Evolutionary conservation across 495 filamentous ascomycete genomes (phyloP), one percentile per base, ranked within the genome.

Genomic region (Trichoderma erinaceum): DNA sequence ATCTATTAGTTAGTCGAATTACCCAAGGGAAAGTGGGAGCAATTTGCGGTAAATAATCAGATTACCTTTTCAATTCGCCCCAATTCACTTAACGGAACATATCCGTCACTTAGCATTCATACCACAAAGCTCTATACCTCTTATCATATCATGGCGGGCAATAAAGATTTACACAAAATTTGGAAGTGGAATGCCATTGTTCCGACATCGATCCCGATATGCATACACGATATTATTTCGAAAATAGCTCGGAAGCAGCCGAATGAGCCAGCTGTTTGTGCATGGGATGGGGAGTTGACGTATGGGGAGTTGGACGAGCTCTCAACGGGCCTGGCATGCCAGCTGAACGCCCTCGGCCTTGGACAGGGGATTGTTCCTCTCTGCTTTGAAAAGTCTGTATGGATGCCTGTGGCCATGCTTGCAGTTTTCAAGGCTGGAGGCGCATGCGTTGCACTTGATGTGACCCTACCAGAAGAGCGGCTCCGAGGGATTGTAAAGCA

Each of bases 261-360:
- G 0, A 67, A 71, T 3, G 67, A 50, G 10, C 52, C 68, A 63
- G 74, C 75, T 4, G 66, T 77, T 2, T 70, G 69, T 66, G 71
- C 74, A 23, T 87, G 86, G 85, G 85, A 88, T 77, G 85, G 84
- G 25, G 79, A 69, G 10, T 69, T 88, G 44, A 83, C 81, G 0
- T 88, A 79, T 70, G 70, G 65, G 3, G 77, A 87, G 68, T 73
- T 88, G 41, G 81, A 85, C 32, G 43, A 66, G 7, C 68, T 80
- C 18, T 72, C 82, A 72, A 75, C 35, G 69, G 73, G 70, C 48
- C 69, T 88, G 25, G 82, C 83, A 8, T 73, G 67, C 27, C 75
- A 78, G 21, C 71, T 86, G 29, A 72, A 77, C 50, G 69, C 64
- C 13, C 41, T 48, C 13, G 80, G 80, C 0, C 69, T 82, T n/a